Evolutionary conservation across 495 filamentous ascomycete species (phyloP).

Genomic region (Hypoxylon lienhwacheense): DNA sequence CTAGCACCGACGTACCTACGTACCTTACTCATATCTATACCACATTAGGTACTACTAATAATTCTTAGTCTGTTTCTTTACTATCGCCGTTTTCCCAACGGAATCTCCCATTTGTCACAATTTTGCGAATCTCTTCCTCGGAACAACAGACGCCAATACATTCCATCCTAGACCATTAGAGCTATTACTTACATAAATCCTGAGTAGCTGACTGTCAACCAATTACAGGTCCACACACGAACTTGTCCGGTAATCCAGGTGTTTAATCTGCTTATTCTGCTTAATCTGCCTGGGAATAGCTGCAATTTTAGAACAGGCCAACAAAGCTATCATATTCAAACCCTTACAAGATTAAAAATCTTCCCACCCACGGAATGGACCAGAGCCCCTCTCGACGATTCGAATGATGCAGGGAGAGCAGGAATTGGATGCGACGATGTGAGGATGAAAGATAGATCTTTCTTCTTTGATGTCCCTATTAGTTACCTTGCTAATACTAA

Average conservation of each 20-base stretch:
- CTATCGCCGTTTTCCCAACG: conserved; percentile 1
- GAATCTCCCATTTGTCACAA: conserved; percentile 16
- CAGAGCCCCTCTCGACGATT: conserved; percentile 18
- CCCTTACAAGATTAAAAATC: conserved; percentile 3
- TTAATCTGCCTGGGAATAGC: too few relatives aligned
- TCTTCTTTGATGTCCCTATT: too few relatives aligned
- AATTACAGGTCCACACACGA: conserved; percentile 5
- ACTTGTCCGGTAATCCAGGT: conserved; percentile 1
- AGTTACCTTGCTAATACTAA: conserved; percentile 18
- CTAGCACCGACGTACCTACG: too few relatives aligned
- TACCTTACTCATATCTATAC: conserved; percentile 7
- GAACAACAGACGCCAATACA: background rate
- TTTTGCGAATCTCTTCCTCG: conserved; percentile 9
- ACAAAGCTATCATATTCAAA: conserved; percentile 22
- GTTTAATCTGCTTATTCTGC: too few relatives aligned
- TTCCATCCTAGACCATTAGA: background rate
- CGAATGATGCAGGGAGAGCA: conserved; percentile 34
- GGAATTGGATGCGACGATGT: conserved; percentile 27
- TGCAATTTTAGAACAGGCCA: too few relatives aligned
- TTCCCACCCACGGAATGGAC: conserved; percentile 19
- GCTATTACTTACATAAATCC: conserved; percentile 6
- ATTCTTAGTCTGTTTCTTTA: conserved; percentile 16
- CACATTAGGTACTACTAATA: too few relatives aligned
- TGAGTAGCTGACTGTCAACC: too few relatives aligned
- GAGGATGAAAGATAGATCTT: conserved; percentile 13